These are phyloP conservation scores for Botrytis medusae DNA, from an alignment of 2,329 filamentous ascomycete genomes.

Conservation along the genomic window DNA sequence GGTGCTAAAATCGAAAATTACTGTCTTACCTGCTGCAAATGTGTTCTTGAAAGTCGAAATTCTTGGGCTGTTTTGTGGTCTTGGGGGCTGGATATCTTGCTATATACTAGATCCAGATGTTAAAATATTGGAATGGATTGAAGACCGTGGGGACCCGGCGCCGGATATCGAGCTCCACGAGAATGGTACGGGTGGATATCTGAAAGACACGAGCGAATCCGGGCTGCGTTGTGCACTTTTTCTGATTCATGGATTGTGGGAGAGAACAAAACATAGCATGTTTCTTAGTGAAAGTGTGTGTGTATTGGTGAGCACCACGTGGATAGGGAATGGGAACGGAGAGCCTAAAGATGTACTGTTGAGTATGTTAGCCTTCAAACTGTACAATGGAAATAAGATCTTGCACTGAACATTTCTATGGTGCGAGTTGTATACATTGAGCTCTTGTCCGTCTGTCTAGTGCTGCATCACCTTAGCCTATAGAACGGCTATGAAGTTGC, in stretches of 20 bases:
- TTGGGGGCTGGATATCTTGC: not conserved
- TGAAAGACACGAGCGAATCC: not conserved
- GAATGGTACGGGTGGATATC: not conserved
- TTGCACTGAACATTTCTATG: too few species aligned
- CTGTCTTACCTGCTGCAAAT: not conserved
- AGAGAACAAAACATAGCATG: not conserved
- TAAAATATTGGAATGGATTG: not conserved
- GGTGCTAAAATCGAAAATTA: not conserved
- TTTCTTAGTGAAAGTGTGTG: not conserved
- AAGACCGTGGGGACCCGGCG: not conserved
- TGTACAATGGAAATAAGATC: too few species aligned
- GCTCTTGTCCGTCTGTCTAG: too few species aligned
- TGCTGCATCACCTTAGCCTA: not conserved
- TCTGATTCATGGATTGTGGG: not conserved
- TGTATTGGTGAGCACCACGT: not conserved
- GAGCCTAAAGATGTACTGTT: too few species aligned
- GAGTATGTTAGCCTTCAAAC: too few species aligned
- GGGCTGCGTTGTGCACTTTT: not conserved
- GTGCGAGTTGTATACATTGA: too few species aligned
- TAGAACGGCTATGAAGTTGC: not conserved
- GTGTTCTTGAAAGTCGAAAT: not conserved
- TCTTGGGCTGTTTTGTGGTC: not conserved
- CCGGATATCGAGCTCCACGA: not conserved
- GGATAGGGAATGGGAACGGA: too few species aligned
- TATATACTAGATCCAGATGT: not conserved